Evolutionary conservation across 768 basidiomycete genomes (phyloP).

Genomic region (Porpolomopsis calyptriformis): DNA sequence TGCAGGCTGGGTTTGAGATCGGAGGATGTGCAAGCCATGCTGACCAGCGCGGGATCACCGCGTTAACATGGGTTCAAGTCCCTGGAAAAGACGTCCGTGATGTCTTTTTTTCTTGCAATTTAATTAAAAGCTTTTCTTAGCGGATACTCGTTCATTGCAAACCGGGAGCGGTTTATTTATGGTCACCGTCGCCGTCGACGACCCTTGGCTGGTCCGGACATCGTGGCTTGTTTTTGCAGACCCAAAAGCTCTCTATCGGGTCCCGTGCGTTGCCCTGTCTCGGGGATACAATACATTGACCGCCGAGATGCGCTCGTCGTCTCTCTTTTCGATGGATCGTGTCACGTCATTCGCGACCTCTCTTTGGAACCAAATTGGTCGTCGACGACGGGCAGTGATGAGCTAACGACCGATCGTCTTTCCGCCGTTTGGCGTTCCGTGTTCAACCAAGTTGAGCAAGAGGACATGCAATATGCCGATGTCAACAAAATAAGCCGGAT

Average conservation of each 20-base stretch:
- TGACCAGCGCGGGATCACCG: conserved; percentile 37
- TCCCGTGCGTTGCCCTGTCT: conserved; percentile 49
- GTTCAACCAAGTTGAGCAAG: conserved; percentile 39
- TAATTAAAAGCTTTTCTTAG: conserved; percentile 21
- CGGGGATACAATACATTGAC: conserved; percentile 47
- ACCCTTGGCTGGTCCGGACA: conserved; percentile 36
- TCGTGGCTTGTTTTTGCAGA: conserved; percentile 31
- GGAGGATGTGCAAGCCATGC: conserved; percentile 19
- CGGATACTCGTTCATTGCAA: conserved; percentile 47
- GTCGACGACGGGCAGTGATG: conserved; percentile 9
- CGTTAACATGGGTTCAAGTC: conserved; percentile 45
- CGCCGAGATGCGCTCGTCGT: conserved; percentile 44
- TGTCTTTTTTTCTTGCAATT: conserved; percentile 5
- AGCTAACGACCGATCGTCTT: conserved; percentile 30
- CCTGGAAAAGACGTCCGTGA: conserved; percentile 28
- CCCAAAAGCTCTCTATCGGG: conserved; percentile 40
- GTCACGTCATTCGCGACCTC: conserved; percentile 48
- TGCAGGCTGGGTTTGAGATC: conserved; percentile 24
- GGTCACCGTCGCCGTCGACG: conserved; percentile 28
- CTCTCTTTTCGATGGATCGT: conserved; percentile 59
- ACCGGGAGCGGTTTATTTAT: conserved; percentile 52
- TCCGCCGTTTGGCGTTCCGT: conserved; percentile 40
- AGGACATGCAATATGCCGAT: conserved; percentile 31
- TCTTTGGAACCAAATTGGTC: conserved; percentile 37
- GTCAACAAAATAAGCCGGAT: conserved; percentile 53